Evolutionary conservation across 2,329 filamentous ascomycete genomes (phyloP).

Genomic region (Fusarium burgessii): DNA sequence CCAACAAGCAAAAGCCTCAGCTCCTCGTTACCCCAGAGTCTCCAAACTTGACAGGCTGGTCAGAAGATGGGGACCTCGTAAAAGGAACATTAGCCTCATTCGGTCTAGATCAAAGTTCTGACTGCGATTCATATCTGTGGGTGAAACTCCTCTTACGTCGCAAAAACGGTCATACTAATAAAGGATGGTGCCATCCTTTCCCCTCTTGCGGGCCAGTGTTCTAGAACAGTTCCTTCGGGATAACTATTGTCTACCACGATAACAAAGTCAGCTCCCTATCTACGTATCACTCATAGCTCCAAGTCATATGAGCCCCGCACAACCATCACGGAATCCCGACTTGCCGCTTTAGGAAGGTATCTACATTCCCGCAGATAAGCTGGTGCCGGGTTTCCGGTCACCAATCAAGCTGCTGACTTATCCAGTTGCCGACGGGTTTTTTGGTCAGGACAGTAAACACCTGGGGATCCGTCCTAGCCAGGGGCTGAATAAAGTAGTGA

Average conservation of each 20-base stretch:
- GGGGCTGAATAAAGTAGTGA: neutral
- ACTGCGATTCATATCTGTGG: neutral
- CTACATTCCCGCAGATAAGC: conserved; percentile 16
- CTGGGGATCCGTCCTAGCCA: neutral
- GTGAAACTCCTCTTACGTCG: neutral
- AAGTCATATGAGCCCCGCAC: neutral
- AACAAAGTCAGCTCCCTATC: neutral
- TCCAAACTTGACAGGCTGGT: conserved; percentile 1
- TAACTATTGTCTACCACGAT: neutral
- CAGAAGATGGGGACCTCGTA: neutral
- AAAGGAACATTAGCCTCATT: neutral
- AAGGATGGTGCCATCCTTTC: neutral
- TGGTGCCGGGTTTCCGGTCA: conserved; percentile 16
- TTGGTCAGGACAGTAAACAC: neutral
- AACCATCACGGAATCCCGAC: neutral
- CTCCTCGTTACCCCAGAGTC: conserved; percentile 21
- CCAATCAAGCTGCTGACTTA: conserved; percentile 15
- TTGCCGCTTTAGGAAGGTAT: conserved; percentile 23
- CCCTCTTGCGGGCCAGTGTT: neutral
- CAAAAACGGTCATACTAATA: neutral
- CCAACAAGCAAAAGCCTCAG: neutral
- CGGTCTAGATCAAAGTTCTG: neutral
- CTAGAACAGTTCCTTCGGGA: conserved; percentile 25
- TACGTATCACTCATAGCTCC: neutral
- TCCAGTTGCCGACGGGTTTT: neutral